Base-by-base conservation (phyloP, 805 yeast genomes). In the Allodekkera sacchari region DNA sequence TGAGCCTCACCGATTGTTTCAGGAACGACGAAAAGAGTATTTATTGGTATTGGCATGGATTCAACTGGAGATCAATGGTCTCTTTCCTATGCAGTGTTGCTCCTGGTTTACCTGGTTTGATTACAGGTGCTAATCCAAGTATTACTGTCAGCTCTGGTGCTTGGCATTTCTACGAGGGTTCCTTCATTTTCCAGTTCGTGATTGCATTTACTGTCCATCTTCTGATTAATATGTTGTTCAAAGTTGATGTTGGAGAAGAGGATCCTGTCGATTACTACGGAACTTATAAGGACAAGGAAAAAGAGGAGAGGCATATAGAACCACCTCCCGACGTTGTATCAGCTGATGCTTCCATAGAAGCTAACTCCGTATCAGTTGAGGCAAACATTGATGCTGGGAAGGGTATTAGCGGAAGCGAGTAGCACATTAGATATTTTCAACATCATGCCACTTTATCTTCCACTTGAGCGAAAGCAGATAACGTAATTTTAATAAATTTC, bases 11-110 rank as follows among this genome's bases (percentile, higher is more conserved):
- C 5, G 66, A 70, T 34, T 45, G 66, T 29, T 71, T 57, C 48
- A 50, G 54, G 13, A 46, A 44, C 13, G 36, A 46, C 19, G 31
- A 47, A 3, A 38, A 46, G 6, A 32, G 47, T 22, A 37, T 44
- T 19, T 71, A 66, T 44, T 67, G 63, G 58, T 67, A 26, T 18
- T 21, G 28, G 28, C n/a, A 47, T 29, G 94, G 94, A 14, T 45
- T 70, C 53, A 80, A 82, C 48, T 81, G 87, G 85, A 66, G 88
- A 51, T 92, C 84, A 10, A 33, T 61, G 12, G 28, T 55, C 5
- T 52, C 64, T 3, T 68, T 68, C 62, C 28, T 57, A 6, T 42
- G 52, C 8, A 64, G 67, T 19, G 55, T 63, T 48, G 60, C 63
- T 5, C 74, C 74, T 14, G 72, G 71, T 16, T 33, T 71, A 19